These are phyloP conservation scores for Wickerhamiella alocasiicola DNA, from an alignment of 805 yeast species.

Conservation along the genomic window DNA sequence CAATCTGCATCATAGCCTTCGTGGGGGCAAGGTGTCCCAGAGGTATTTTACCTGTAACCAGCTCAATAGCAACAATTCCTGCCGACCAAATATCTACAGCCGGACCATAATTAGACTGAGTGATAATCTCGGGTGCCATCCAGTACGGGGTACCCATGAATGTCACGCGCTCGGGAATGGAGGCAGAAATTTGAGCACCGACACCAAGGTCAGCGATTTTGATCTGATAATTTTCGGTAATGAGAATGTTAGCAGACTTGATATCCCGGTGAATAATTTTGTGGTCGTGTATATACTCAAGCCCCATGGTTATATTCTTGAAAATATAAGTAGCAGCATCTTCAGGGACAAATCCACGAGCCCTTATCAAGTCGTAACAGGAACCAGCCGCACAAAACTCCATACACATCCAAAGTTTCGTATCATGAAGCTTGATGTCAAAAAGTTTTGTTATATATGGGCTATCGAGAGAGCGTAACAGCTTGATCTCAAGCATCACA, in stretches of 20 bases:
- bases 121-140: conserved; percentile 98
- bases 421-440: conserved; percentile 51
- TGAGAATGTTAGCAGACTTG: conserved; percentile 75
- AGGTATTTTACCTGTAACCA: conserved; percentile 76
- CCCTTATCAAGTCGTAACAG: conserved; percentile 53
- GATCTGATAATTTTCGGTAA: conserved; percentile 55
- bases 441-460: conserved; percentile 53
- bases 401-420: conserved; percentile 79
- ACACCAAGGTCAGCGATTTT: conserved; percentile 93
- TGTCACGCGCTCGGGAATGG: conserved; percentile 45
- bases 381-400: conserved; percentile 95
- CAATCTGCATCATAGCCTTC: conserved; percentile 62
- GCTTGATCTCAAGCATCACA: conserved; percentile 63
- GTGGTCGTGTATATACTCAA: conserved; percentile 63
- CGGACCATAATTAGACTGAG: conserved; percentile 56
- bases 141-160: conserved; percentile 94
- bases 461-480: conserved; percentile 55
- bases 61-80: conserved; percentile 84
- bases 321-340: conserved; percentile 49
- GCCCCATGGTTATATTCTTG: conserved; percentile 53
- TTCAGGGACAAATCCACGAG: conserved; percentile 44
- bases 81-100: conserved; percentile 94
- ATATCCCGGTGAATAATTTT: conserved; percentile 79
- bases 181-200: conserved; percentile 60
- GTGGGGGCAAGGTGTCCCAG: conserved; percentile 58